Conservation (phyloP, 1,139 yeast genomes). For the Scheffersomyces illinoinensis region DNA sequence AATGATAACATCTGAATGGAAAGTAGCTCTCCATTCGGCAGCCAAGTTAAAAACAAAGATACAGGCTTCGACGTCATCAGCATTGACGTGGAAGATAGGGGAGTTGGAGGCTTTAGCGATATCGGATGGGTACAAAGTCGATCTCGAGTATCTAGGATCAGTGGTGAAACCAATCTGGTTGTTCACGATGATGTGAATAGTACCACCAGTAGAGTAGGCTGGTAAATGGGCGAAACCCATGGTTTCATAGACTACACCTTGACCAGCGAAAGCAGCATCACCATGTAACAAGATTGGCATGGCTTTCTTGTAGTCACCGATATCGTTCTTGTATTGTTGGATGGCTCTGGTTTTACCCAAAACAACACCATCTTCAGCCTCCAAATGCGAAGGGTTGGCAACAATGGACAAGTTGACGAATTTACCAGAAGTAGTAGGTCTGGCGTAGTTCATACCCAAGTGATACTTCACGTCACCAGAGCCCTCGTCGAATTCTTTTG, state of each 20-base stretch:
- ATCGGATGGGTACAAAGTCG: conserved; percentile 97
- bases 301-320: conserved; percentile 81
- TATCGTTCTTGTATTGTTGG: conserved; percentile 87
- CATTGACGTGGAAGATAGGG: conserved; percentile 98
- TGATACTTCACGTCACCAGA: conserved; percentile 99
- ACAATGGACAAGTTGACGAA: conserved; percentile 92
- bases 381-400: conserved; percentile 98
- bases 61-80: conserved; percentile 94
- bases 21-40: conserved; percentile 97
- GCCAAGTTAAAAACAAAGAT: conserved; percentile 93
- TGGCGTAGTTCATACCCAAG: conserved; percentile 97
- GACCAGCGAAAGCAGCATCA: conserved; percentile 98
- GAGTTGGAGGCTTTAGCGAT: conserved; percentile 96
- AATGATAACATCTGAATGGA: conserved; percentile 93
- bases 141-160: conserved; percentile 96
- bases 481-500: conserved; percentile 83
- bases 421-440: conserved; percentile 99
- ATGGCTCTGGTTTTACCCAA: conserved; percentile 97
- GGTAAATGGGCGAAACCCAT: conserved; percentile 93
- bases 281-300: conserved; percentile 93
- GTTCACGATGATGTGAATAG: conserved; percentile 91
- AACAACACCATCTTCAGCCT: conserved; percentile 98
- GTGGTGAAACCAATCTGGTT: conserved; percentile 99
- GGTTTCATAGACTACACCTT: conserved; percentile 98
- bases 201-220: conserved; percentile 98